Evolutionary conservation across 192 early-diverging fungal genomes (phyloP).

Genomic region (Lobosporangium transversale): DNA sequence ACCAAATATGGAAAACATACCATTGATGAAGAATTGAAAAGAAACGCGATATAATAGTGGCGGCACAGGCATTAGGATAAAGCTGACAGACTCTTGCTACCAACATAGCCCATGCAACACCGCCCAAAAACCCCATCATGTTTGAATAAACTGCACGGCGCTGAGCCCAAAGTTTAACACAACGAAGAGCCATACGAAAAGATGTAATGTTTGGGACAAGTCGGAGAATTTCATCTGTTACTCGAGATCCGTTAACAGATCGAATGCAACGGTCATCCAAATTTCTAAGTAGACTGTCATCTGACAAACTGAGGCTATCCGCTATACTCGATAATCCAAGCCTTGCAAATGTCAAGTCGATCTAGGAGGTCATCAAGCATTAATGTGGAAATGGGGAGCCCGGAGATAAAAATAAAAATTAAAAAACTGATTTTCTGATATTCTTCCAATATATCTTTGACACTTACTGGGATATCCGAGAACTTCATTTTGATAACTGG

Average conservation of each 20-base stretch:
- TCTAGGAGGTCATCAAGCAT: too few species aligned
- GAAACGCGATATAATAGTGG: slow-evolving; percentile 86
- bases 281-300: slow-evolving; percentile 86
- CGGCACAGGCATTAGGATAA: slow-evolving; percentile 94
- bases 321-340: slow-evolving; percentile 80
- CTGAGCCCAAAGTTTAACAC: slow-evolving; percentile 98
- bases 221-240: slow-evolving; percentile 95
- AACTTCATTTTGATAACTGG: slow-evolving; percentile 97
- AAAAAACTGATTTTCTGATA: background rate
- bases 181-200: slow-evolving; percentile 91
- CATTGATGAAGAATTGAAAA: slow-evolving; percentile 89
- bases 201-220: slow-evolving; percentile 91
- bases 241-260: slow-evolving; percentile 96
- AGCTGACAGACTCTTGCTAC: slow-evolving; percentile 95
- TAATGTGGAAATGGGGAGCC: too few species aligned
- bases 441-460: background rate
- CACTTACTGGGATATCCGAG: slow-evolving; percentile 82
- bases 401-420: background rate
- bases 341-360: slow-evolving; percentile 93
- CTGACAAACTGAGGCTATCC: slow-evolving; percentile 85
- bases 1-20: slow-evolving; percentile 54
- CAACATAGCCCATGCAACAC: slow-evolving; percentile 98
- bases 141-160: slow-evolving; percentile 93
- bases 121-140: slow-evolving; percentile 97
- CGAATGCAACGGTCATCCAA: slow-evolving; percentile 90